Evolutionary conservation across 2,329 filamentous ascomycete species (phyloP).

Genomic region (Rhinocladiella mackenziei): DNA sequence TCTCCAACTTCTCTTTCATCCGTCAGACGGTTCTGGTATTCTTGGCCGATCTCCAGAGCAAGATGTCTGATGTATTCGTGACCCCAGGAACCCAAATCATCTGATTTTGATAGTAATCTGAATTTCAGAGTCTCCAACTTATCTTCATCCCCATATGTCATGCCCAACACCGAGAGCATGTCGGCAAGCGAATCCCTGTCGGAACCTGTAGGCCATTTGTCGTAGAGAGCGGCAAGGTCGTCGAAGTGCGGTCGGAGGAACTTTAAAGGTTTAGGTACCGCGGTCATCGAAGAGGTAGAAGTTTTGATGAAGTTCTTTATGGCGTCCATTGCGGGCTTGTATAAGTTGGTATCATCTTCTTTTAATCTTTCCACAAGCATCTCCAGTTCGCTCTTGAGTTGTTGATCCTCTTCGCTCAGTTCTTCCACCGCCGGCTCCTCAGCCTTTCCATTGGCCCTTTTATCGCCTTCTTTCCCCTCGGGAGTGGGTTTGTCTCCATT

Average conservation of each 20-base stretch:
- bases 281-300: conserved; percentile 98
- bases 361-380: conserved; percentile 95
- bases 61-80: conserved; percentile 97
- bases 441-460: conserved; percentile 66
- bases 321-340: conserved; percentile 86
- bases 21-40: conserved; percentile 81
- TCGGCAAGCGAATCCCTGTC: conserved; percentile 79
- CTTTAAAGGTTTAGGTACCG: conserved; percentile 96
- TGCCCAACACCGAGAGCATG: conserved; percentile 93
- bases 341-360: conserved; percentile 82
- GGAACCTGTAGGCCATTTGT: conserved; percentile 77
- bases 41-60: conserved; percentile 90
- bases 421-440: conserved; percentile 64
- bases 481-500: conserved; percentile 52
- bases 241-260: conserved; percentile 97
- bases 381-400: conserved; percentile 95
- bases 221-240: conserved; percentile 79
- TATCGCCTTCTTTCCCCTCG: conserved; percentile 63
- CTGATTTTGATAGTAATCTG: conserved; percentile 72
- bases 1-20: conserved; percentile 81
- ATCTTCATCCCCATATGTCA: conserved; percentile 98
- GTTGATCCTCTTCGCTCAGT: conserved; percentile 95
- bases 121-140: conserved; percentile 95
- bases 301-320: conserved; percentile 99
- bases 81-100: conserved; percentile 94